A percentile compares a stretch with the other conserved stretches of the same genome.
These are phyloP conservation scores for Emmonsiellopsis sp. DNA, from an alignment of 2,329 filamentous ascomycete species.

Conservation along the genomic window DNA sequence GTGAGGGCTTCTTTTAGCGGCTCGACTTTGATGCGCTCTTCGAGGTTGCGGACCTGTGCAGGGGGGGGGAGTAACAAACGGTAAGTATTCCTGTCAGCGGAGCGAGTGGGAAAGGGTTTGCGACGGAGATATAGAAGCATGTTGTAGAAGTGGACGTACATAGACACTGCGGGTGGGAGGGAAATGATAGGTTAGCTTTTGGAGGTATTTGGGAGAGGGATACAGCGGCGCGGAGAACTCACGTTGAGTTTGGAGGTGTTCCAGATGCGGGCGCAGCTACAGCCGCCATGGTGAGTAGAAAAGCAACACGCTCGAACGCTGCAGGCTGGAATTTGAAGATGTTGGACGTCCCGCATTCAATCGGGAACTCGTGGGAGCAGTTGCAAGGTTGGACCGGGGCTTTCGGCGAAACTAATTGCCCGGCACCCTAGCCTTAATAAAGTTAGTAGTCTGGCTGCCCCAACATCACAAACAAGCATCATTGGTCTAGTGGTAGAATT, in stretches of 20 bases:
- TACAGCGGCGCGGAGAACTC: conserved; percentile 11
- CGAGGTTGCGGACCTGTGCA: conserved; percentile 62
- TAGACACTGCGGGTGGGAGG: conserved; percentile 26
- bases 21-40: conserved; percentile 82
- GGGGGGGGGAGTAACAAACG: not conserved
- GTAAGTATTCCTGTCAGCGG: not conserved
- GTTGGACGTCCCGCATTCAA: not conserved
- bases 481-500: not conserved
- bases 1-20: conserved; percentile 62
- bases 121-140: not conserved
- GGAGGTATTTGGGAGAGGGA: not conserved
- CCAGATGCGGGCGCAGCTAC: conserved; percentile 19
- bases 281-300: conserved; percentile 25
- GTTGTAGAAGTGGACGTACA: conserved; percentile 19
- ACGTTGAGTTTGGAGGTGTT: conserved; percentile 32
- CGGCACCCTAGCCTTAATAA: not conserved
- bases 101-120: not conserved
- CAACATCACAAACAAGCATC: not conserved
- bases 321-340: not conserved
- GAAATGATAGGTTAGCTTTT: conserved; percentile 5
- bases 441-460: too few relatives aligned
- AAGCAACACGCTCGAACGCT: not conserved
- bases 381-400: too few relatives aligned
- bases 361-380: not conserved
- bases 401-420: not conserved